These are phyloP conservation scores for Boletus sp. DNA, from an alignment of 768 basidiomycete species.

Conservation along the genomic window DNA sequence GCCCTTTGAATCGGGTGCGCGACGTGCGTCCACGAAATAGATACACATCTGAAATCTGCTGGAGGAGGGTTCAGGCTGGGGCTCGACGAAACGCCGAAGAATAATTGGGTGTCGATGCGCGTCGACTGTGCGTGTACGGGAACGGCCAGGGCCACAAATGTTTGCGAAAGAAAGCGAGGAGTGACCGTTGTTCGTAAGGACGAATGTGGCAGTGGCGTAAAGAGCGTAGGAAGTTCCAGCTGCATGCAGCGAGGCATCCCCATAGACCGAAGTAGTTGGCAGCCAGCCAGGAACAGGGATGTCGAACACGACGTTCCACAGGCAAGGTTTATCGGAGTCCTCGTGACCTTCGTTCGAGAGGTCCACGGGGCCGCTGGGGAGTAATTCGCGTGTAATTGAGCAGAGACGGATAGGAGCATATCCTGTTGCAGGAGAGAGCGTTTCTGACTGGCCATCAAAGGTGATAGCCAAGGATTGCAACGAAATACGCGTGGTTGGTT, in stretches of 20 bases:
- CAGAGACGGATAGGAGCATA: conserved; percentile 71
- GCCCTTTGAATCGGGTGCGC: conserved; percentile 11
- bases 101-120: conserved; percentile 41
- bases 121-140: conserved; percentile 39
- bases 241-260: conserved; percentile 38
- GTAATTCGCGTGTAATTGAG: conserved; percentile 59
- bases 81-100: conserved; percentile 52
- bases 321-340: conserved; percentile 48
- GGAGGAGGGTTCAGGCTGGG: conserved; percentile 33
- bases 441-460: conserved; percentile 86
- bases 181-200: conserved; percentile 41
- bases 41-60: conserved; percentile 33
- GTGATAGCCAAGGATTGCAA: conserved; percentile 70
- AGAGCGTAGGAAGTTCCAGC: conserved; percentile 64
- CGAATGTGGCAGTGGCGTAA: conserved; percentile 62
- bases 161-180: conserved; percentile 46
- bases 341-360: conserved; percentile 65
- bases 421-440: conserved; percentile 57
- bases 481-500: conserved; percentile 46
- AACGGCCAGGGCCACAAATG: conserved; percentile 56
- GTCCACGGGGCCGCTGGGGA: conserved; percentile 46
- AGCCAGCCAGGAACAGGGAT: conserved; percentile 89
- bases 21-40: conserved; percentile 44
- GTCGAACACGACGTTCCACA: conserved; percentile 79
- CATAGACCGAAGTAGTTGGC: conserved; percentile 55